Evolutionary conservation across 331 rosid genomes (phyloP).

Genomic region (Malus hybrid): DNA sequence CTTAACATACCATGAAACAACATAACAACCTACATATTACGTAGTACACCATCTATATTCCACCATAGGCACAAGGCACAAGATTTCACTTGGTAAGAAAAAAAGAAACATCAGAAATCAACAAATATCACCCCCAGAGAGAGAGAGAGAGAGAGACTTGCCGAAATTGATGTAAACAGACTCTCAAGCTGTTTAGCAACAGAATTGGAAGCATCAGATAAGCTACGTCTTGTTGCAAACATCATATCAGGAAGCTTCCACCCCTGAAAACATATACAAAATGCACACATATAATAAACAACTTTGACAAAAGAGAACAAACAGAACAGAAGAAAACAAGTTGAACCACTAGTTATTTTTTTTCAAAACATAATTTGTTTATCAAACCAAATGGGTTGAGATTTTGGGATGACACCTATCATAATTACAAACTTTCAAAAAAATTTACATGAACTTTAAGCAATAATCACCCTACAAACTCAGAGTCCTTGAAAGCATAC

Average conservation of each 20-base stretch:
- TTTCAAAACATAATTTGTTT: not conserved
- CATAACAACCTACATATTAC: not conserved
- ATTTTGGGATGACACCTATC: not conserved
- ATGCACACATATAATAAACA: not conserved
- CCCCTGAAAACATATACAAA: slow-evolving; percentile 51
- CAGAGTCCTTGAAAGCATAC: not conserved
- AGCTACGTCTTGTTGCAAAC: slow-evolving; percentile 89
- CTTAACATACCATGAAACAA: not conserved
- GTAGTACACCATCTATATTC: not conserved
- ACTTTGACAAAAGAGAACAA: not conserved
- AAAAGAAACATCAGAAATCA: not conserved
- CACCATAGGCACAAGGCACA: not conserved
- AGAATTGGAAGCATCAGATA: slow-evolving; percentile 74
- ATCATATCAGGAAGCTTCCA: slow-evolving; percentile 92
- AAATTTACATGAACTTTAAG: not conserved
- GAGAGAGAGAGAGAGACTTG: slow-evolving; percentile 9
- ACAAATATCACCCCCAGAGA: too few species aligned
- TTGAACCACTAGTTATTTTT: not conserved
- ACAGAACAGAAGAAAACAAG: not conserved
- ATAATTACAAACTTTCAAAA: not conserved
- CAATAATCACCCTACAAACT: not conserved
- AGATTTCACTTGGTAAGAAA: not conserved
- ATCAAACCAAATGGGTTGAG: not conserved
- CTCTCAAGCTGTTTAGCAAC: slow-evolving; percentile 68
- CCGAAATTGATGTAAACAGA: slow-evolving; percentile 65